A percentile compares a stretch with the other conserved stretches of the same genome.
Evolutionary conservation across 106 monocot genomes (phyloP).

Genomic region (Agapanthus africanus): DNA sequence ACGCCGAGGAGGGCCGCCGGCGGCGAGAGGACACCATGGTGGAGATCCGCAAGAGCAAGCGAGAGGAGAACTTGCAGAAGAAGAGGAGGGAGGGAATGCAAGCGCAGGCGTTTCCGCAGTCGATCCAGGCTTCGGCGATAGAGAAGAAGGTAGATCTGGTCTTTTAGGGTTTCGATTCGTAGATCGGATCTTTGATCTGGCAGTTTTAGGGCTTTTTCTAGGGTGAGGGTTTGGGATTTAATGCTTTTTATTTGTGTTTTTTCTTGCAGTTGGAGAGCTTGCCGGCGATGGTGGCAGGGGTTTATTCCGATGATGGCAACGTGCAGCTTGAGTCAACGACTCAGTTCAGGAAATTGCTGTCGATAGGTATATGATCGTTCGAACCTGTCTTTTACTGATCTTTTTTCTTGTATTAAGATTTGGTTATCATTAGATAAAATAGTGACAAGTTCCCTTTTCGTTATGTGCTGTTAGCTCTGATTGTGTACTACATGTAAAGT

Average conservation of each 20-base stretch:
- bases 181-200: not conserved
- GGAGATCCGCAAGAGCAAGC: conserved; percentile 50
- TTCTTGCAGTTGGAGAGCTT: conserved; percentile 36
- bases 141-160: conserved; percentile 60
- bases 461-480: too few relatives aligned
- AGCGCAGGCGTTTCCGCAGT: conserved; percentile 14
- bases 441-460: too few relatives aligned
- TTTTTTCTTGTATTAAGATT: too few relatives aligned
- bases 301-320: conserved; percentile 36
- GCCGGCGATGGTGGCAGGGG: conserved; percentile 47
- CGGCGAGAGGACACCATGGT: conserved; percentile 54
- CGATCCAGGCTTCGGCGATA: conserved; percentile 11
- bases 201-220: not conserved
- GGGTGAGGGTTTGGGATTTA: not conserved
- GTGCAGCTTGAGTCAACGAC: conserved; percentile 51
- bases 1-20: conserved; percentile 52
- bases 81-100: conserved; percentile 55
- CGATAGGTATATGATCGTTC: too few relatives aligned
- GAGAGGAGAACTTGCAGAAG: conserved; percentile 50
- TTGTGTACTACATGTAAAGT: too few relatives aligned
- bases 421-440: too few relatives aligned
- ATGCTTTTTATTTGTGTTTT: not conserved
- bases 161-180: too few relatives aligned
- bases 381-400: not conserved
- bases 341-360: conserved; percentile 52